Conservation (phyloP, 208 protist genomes). For the Leptomonas seymouri region DNA sequence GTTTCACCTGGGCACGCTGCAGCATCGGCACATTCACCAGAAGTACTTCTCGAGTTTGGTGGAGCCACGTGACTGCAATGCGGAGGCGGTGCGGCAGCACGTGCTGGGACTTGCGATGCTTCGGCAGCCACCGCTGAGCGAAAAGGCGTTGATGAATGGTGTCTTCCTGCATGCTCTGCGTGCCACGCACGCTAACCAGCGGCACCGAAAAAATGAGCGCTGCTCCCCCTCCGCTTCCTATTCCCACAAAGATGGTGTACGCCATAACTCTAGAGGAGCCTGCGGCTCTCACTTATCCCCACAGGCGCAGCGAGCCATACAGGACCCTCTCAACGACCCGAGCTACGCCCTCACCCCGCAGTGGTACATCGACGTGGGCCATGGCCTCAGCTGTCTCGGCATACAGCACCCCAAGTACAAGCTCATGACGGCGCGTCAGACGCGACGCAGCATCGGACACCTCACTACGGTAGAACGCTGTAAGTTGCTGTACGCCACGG, state of each 20-base stretch:
- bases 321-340: constrained; percentile 33
- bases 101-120: constrained; percentile 86
- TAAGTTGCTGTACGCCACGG: constrained; percentile 83
- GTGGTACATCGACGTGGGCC: constrained; percentile 86
- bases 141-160: constrained; percentile 64
- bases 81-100: constrained; percentile 62
- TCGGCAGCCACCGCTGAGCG: constrained; percentile 61
- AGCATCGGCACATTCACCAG: constrained; percentile 85
- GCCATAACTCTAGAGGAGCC: not conserved
- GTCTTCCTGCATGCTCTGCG: constrained; percentile 87
- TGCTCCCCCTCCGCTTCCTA: not conserved
- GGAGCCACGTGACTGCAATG: constrained; percentile 66
- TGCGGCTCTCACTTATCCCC: not conserved
- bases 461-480: constrained; percentile 70
- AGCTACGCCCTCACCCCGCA: constrained; percentile 47
- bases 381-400: constrained; percentile 75
- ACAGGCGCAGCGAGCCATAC: constrained; percentile 8
- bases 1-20: constrained; percentile 80
- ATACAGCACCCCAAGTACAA: constrained; percentile 82
- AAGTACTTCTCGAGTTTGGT: constrained; percentile 79
- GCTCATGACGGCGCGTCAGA: constrained; percentile 69
- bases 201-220: not conserved
- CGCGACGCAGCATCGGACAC: constrained; percentile 47
- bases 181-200: constrained; percentile 9
- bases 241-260: not conserved